These are phyloP conservation scores for Schizochytrium sp. DNA, from an alignment of 108 stramenopile genomes.

Conservation along the genomic window DNA sequence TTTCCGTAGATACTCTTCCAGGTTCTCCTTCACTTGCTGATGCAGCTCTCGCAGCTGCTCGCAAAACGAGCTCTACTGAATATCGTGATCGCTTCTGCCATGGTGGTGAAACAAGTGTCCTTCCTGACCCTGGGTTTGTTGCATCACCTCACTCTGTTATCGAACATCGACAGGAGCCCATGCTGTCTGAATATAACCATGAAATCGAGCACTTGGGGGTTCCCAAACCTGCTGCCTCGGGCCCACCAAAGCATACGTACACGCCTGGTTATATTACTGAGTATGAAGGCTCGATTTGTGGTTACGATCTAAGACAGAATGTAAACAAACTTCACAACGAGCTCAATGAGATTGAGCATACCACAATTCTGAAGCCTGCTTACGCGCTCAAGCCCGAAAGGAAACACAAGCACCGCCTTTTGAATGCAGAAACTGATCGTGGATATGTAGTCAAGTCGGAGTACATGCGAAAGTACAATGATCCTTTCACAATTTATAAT, in stretches of 20 bases:
- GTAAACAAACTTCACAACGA: neutral
- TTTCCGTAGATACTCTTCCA: neutral
- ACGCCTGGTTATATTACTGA: conserved; percentile 18
- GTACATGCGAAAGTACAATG: conserved; percentile 27
- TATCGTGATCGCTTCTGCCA: conserved; percentile 50
- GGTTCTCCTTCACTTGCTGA: neutral
- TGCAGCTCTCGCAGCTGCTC: neutral
- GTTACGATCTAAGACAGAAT: conserved; percentile 14
- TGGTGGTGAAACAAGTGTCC: neutral
- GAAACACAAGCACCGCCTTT: conserved; percentile 9
- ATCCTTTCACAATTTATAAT: neutral
- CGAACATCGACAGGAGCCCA: neutral
- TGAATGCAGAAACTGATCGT: neutral
- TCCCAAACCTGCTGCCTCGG: neutral
- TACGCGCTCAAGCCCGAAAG: conserved; percentile 32
- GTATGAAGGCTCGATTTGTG: conserved; percentile 52
- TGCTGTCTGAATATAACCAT: conserved; percentile 19
- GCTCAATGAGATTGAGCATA: neutral
- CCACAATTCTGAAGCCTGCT: conserved; percentile 28
- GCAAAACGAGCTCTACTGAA: neutral
- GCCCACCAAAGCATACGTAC: neutral
- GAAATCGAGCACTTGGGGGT: conserved; percentile 22
- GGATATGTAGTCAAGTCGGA: conserved; percentile 34
- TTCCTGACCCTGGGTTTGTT: conserved; percentile 25
- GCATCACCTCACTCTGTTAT: neutral